These are phyloP conservation scores for Tubosaeta brunneosetosa DNA, from an alignment of 768 basidiomycete species.

Conservation along the genomic window DNA sequence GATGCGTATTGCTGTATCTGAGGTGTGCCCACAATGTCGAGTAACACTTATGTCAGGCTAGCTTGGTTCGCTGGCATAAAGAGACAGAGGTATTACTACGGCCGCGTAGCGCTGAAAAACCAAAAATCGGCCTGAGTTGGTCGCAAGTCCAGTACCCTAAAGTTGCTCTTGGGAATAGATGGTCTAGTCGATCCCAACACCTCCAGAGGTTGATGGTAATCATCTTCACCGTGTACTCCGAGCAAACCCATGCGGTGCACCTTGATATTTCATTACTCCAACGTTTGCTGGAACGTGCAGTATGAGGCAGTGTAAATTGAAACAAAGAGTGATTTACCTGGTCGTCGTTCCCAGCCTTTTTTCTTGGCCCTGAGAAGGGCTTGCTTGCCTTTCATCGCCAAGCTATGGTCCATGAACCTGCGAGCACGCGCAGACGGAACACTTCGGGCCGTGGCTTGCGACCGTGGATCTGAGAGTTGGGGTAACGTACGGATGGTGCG, in stretches of 20 bases:
- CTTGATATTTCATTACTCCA: conserved; percentile 49
- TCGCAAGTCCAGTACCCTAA: not conserved
- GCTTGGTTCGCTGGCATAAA: conserved; percentile 55
- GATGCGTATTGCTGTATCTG: conserved; percentile 47
- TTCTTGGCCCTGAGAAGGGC: conserved; percentile 33
- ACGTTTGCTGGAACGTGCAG: conserved; percentile 41
- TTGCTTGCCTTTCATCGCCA: conserved; percentile 42
- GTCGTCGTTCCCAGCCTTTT: conserved; percentile 53
- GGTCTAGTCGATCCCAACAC: not conserved
- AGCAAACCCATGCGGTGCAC: conserved; percentile 49
- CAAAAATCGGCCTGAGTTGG: conserved; percentile 11
- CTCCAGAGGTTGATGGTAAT: too few species aligned
- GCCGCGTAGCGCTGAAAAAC: conserved; percentile 13
- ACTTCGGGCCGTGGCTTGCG: conserved; percentile 37
- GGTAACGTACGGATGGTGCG: conserved; percentile 50
- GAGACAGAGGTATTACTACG: conserved; percentile 41
- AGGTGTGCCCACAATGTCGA: too few species aligned
- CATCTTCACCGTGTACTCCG: conserved; percentile 11
- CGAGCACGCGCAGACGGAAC: conserved; percentile 45
- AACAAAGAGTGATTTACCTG: conserved; percentile 40
- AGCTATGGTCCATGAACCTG: conserved; percentile 49
- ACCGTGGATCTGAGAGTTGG: conserved; percentile 22
- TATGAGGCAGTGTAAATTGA: not conserved
- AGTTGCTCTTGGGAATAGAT: not conserved
- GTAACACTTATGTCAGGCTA: conserved; percentile 31